Conservation (phyloP, 169 alveolate species). For the Condylostoma magnum region DNA sequence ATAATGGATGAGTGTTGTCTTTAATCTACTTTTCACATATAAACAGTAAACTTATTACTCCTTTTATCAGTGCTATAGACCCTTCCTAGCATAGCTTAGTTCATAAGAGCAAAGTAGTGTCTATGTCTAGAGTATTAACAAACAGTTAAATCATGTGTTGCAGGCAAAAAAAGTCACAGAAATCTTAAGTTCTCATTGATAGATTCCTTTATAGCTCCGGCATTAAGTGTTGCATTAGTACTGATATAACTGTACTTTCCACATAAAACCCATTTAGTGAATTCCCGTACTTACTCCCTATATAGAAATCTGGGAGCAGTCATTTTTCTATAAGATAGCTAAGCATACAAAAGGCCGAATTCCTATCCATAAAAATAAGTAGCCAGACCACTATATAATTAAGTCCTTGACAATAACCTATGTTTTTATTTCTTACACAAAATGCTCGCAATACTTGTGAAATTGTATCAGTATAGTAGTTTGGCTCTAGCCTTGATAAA, state of each 20-base stretch:
- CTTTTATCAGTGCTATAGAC: constrained; percentile 6
- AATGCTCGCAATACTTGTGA: neutral
- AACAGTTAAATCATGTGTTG: constrained; percentile 17
- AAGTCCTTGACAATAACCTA: constrained; percentile 29
- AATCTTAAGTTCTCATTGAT: neutral
- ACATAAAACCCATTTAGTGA: constrained; percentile 24
- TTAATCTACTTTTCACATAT: neutral
- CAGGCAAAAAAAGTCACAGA: constrained; percentile 18
- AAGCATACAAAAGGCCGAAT: constrained; percentile 8
- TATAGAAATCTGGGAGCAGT: constrained; percentile 25
- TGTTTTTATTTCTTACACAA: neutral
- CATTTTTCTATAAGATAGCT: constrained; percentile 14
- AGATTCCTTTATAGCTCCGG: neutral
- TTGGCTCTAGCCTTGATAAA: neutral
- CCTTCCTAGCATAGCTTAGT: constrained; percentile 1
- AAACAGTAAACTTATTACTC: neutral
- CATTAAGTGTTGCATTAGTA: neutral
- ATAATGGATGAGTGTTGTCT: neutral
- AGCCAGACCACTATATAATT: constrained; percentile 7
- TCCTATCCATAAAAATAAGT: neutral
- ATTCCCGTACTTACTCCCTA: constrained; percentile 1
- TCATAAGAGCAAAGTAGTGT: constrained; percentile 20
- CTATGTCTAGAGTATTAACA: constrained; percentile 25
- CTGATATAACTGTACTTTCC: constrained; percentile 5
- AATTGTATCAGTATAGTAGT: neutral